phyloP scores from a whole-genome alignment of 257 asterid species.

The Oldenlandia corymbosa region DNA sequence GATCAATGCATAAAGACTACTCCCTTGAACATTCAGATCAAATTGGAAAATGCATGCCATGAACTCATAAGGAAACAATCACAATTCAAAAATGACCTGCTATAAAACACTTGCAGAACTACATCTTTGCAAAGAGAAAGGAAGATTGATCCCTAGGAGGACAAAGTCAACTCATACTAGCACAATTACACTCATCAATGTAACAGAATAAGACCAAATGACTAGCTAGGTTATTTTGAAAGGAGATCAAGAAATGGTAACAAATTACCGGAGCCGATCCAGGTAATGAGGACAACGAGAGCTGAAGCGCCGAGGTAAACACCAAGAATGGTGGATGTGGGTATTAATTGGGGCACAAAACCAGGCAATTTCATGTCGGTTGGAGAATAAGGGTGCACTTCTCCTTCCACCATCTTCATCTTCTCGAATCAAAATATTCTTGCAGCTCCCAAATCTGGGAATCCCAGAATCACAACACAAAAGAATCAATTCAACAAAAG shows the following conservation, averaged over 20 bases:
- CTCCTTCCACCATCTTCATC: slow-evolving; percentile 22
- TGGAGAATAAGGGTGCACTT: slow-evolving; percentile 62
- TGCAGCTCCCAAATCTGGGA: background rate
- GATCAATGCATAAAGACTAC: background rate
- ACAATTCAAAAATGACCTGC: too few relatives aligned
- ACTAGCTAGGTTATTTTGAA: background rate
- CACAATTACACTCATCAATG: background rate
- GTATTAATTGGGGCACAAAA: slow-evolving; percentile 42
- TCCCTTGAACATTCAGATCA: too few relatives aligned
- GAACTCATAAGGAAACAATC: too few relatives aligned
- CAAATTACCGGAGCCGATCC: slow-evolving; percentile 81
- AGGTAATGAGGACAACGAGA: slow-evolving; percentile 55
- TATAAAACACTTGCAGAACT: too few relatives aligned
- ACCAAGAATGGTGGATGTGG: slow-evolving; percentile 52
- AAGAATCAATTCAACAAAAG: too few relatives aligned
- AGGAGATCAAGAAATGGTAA: background rate
- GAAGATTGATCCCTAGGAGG: too few relatives aligned
- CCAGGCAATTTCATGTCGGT: slow-evolving; percentile 62
- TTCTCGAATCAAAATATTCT: background rate
- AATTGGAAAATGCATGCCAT: too few relatives aligned
- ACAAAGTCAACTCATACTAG: too few relatives aligned
- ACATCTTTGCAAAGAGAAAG: too few relatives aligned
- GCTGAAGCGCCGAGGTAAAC: slow-evolving; percentile 50
- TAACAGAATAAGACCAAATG: background rate
- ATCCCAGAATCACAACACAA: background rate